A percentile compares a stretch with the other conserved stretches of the same genome.
phyloP scores from a whole-genome alignment of 78 protist species.

The Monosiga brevicollis region DNA sequence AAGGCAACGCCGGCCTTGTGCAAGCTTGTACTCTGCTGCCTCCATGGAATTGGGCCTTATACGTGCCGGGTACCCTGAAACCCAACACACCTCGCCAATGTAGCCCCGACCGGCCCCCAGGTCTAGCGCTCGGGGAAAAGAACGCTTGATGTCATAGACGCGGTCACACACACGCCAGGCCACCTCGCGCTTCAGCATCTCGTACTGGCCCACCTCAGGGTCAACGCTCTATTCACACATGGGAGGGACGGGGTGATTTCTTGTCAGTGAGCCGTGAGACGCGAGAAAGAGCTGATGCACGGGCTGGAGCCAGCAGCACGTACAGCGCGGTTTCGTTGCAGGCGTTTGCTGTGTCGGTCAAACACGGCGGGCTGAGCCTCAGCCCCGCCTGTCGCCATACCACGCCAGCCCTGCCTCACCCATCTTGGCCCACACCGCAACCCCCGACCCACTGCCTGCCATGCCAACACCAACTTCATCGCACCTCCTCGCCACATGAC shows the following conservation, averaged over 20 bases:
- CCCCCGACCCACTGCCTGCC: too few species aligned
- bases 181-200: constrained; percentile 1
- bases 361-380: background rate
- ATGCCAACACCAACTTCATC: too few species aligned
- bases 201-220: background rate
- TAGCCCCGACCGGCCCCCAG: background rate
- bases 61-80: background rate
- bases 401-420: too few species aligned
- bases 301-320: background rate
- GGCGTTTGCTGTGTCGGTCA: constrained; percentile 9
- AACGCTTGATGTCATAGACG: background rate
- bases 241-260: background rate
- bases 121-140: background rate
- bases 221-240: background rate
- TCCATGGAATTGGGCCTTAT: background rate
- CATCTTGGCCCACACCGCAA: too few species aligned
- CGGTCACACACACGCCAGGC: constrained; percentile 7
- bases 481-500: too few species aligned
- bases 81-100: background rate
- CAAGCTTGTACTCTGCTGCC: background rate
- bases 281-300: too few species aligned
- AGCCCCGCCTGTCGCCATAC: background rate
- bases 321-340: constrained; percentile 11
- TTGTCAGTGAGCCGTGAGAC: too few species aligned
- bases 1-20: background rate